These are phyloP conservation scores for Candida ulmi DNA, from an alignment of 805 yeast genomes.

Conservation along the genomic window DNA sequence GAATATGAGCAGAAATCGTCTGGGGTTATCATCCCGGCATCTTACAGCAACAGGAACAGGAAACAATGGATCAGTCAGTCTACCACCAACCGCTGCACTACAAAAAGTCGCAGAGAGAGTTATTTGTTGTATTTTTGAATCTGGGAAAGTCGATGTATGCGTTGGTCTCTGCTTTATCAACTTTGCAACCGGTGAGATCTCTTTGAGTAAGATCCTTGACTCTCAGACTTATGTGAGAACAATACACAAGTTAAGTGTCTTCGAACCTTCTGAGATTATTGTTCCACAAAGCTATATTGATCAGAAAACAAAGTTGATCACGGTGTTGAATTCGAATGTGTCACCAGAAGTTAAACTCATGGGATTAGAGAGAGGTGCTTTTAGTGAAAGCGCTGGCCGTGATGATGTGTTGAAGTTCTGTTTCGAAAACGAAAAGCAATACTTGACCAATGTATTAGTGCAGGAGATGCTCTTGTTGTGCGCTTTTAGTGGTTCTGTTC, in stretches of 20 bases:
- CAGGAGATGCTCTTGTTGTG: constrained; percentile 27
- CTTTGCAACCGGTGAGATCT: constrained; percentile 32
- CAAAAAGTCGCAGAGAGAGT: constrained; percentile 15
- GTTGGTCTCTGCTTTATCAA: constrained; percentile 37
- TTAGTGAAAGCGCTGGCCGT: constrained; percentile 23
- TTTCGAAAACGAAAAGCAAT: constrained; percentile 17
- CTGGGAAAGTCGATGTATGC: constrained; percentile 19
- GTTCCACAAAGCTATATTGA: constrained; percentile 25
- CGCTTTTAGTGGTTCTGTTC: constrained; percentile 29
- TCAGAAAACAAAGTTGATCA: constrained; percentile 28
- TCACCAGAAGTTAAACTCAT: constrained; percentile 20
- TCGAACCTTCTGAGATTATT: constrained; percentile 30
- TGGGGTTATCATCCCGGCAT: not conserved
- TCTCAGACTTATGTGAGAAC: constrained; percentile 42
- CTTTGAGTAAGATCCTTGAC: constrained; percentile 33
- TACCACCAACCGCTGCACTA: constrained; percentile 4
- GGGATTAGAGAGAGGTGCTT: constrained; percentile 22
- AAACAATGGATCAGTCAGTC: not conserved
- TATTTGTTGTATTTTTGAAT: constrained; percentile 25
- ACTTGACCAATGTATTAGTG: constrained; percentile 19
- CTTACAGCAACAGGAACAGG: not conserved
- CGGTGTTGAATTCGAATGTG: constrained; percentile 30
- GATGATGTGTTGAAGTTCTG: constrained; percentile 11
- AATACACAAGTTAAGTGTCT: constrained; percentile 33
- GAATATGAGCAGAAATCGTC: not conserved